Base-by-base conservation (phyloP, 805 yeast genomes). In the Kluyveromyces nonfermentans region DNA sequence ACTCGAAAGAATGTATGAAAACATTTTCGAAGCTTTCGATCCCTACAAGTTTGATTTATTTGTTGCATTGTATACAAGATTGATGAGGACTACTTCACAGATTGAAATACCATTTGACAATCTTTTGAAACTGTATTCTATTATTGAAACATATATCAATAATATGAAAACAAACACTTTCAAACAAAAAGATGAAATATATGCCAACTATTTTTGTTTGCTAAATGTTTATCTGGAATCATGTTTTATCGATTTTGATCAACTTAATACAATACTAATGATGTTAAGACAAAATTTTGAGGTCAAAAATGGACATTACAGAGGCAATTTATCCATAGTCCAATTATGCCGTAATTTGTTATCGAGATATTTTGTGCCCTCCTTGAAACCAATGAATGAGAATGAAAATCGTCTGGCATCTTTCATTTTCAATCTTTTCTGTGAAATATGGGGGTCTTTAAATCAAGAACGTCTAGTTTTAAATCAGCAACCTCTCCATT, bases 401-500 rank as follows among this genome's bases (percentile, higher is more conserved):
- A 18, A 40, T 9, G 43, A 33, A 18, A 31, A 37, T 8, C 22
- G 42, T 14, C 47, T 46, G 15, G 43, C 46, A 8, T n/a, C 32
- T 37, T 10, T 21, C 8, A 43, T 51, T 1, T 47, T 63, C 2
- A 20, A 52, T 5, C 43, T 70, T 15, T 46, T 75, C 35, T 53
- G 61, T 1, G 54, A 60, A 0, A 67, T 83, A 16, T 85, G 95
- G 93, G 64, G 62, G 4, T 72, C 70, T 18, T 55, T 86, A 19
- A 70, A 70, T 15, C 69, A 72, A 1, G 80, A 78, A 9, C 67
- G 94, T 39, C 64, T 87, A 33, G 74, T 80, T 22, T 65, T 85
- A 34, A 74, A 75, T 36, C 93, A 86, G 49, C 75, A 78, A 41
- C 70, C 70, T 12, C 67, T 85, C 38, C 96, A 88, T 51, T 56